Evolutionary conservation across 2,329 filamentous ascomycete genomes (phyloP), one percentile per base, ranked within the genome.

Genomic region (Colletotrichum musicola): DNA sequence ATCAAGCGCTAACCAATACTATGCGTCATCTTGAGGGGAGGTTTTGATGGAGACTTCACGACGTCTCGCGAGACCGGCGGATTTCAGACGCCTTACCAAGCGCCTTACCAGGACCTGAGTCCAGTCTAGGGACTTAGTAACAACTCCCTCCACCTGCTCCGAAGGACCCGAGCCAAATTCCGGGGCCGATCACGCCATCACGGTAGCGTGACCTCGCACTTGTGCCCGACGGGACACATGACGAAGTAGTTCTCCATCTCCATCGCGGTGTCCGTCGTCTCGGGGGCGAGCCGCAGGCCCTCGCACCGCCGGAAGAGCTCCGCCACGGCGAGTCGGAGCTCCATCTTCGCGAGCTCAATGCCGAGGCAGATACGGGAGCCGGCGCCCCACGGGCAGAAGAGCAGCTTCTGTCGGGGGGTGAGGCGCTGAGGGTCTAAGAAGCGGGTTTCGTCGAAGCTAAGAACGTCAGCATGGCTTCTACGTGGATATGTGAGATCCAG

Each of bases 261-360:
- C 80, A 83, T 82, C 18, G 81, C 77, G 2, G 72, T 65, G 55
- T 81, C 77, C 2, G 64, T 73, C 74, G 80, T 82, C 10, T 75
- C 79, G 50, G 81, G 77, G 22, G 68, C 56, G 1, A 77, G 62
- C n/a, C 50, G 74, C 1, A 79, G 75, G 57, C 75, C 74, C 0
- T 81, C 79, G 68, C 83, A 86, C 49, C 83, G 76, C 1, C 81
- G 78, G 74, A 89, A 88, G 75, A 90, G 87, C 5, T 81, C 77
- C 0, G 86, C 83, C 0, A 82, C 79, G 0, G 81, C 85, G 47
- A 87, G 81, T 12, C 86, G 80, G 27, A 90, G 73, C 73, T 90
- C 87, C 76, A 87, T 87, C 35, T 80, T 78, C 0, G 88, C 88
- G 20, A 90, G 79, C 68, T 90, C 86, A 20, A 87, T 78, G 2